phyloP scores from a whole-genome alignment of 441 rosid species.

The Erodium texanum region DNA sequence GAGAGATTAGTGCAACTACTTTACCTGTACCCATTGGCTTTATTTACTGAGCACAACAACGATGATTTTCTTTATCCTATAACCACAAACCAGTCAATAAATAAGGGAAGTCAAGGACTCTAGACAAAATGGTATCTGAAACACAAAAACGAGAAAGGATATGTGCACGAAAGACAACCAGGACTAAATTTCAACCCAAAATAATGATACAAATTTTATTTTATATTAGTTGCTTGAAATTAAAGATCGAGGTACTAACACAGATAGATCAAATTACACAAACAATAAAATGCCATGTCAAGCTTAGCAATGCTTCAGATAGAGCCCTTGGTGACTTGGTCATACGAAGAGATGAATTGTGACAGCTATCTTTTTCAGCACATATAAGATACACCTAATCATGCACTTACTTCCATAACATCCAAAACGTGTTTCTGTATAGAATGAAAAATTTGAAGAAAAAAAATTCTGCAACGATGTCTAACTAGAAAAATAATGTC shows the following conservation, averaged over 20 bases:
- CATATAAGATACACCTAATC: not conserved
- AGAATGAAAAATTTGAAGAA: not conserved
- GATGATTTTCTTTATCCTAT: conserved; percentile 25
- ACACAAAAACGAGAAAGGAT: no score
- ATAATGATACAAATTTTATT: not conserved
- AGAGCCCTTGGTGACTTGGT: not conserved
- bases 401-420: not conserved
- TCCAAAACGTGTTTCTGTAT: not conserved
- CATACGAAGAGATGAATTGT: not conserved
- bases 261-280: not conserved
- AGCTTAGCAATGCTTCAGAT: not conserved
- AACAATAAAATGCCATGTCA: not conserved
- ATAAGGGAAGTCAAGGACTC: not conserved
- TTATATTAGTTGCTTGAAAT: not conserved
- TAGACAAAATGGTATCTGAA: no score
- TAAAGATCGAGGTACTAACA: not conserved
- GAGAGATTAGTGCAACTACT: not conserved
- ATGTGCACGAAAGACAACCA: not conserved
- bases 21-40: conserved; percentile 19
- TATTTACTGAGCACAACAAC: conserved; percentile 33
- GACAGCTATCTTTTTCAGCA: not conserved
- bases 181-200: not conserved
- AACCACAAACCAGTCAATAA: conserved; percentile 7
- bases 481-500: not conserved
- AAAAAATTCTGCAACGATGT: not conserved